Evolutionary conservation across 1,284 basidiomycete species (phyloP).

Genomic region (Vanrija sp.): DNA sequence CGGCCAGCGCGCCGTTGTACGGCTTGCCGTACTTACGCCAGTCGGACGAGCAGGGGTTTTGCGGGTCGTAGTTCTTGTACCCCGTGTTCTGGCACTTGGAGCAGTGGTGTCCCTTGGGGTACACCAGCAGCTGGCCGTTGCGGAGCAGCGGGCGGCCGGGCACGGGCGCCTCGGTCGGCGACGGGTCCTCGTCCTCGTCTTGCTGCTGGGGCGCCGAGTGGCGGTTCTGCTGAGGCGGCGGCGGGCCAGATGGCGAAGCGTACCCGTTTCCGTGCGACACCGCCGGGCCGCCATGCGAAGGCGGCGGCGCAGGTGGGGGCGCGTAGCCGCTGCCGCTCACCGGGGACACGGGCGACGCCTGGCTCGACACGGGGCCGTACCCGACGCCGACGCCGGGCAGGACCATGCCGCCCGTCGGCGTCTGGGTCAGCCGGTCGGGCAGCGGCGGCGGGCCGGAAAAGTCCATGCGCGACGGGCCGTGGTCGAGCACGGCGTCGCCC

Average conservation of each 20-base stretch:
- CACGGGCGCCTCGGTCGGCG: slow-evolving; percentile 39
- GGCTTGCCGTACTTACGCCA: slow-evolving; percentile 47
- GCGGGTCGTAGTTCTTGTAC: slow-evolving; percentile 42
- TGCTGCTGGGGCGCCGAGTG: not conserved
- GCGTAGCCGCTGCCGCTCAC: not conserved
- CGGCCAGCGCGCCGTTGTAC: slow-evolving; percentile 39
- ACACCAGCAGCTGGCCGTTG: slow-evolving; percentile 42
- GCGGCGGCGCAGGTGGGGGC: slow-evolving; percentile 1
- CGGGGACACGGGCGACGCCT: not conserved
- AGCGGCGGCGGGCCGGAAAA: slow-evolving; percentile 46
- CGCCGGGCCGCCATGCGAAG: not conserved
- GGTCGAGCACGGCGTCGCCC: slow-evolving; percentile 18
- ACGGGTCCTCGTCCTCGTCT: slow-evolving; percentile 2
- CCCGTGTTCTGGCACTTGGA: slow-evolving; percentile 47
- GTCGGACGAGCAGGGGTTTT: slow-evolving; percentile 33
- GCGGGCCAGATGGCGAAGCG: slow-evolving; percentile 5
- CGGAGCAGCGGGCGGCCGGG: slow-evolving; percentile 44
- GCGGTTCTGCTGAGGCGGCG: slow-evolving; percentile 6
- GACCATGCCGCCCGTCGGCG: slow-evolving; percentile 19
- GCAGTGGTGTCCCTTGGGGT: slow-evolving; percentile 40
- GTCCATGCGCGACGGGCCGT: slow-evolving; percentile 40
- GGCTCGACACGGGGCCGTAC: slow-evolving; percentile 23
- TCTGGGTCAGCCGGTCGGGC: slow-evolving; percentile 26
- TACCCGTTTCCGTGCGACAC: not conserved
- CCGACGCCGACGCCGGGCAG: slow-evolving; percentile 37